A percentile compares a stretch with the other conserved stretches of the same genome.
These are phyloP conservation scores for Pythium scleroteichum DNA, from an alignment of 352 stramenopile species.

Conservation along the genomic window DNA sequence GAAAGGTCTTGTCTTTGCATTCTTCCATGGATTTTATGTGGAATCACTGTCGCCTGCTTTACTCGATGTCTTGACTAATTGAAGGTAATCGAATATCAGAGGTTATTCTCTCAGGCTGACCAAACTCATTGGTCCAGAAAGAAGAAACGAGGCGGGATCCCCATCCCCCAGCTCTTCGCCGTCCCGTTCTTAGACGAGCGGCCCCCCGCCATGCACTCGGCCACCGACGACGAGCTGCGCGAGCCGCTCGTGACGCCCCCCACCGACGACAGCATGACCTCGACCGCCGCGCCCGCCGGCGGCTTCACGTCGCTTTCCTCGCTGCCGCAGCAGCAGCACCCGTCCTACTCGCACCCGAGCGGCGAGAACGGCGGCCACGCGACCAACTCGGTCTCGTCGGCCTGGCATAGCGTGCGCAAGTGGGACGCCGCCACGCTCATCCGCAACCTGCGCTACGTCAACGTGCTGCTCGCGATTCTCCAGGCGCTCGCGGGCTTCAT, in stretches of 20 bases:
- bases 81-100: background rate
- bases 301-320: slow-evolving; percentile 32
- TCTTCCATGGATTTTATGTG: background rate
- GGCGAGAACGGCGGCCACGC: slow-evolving; percentile 8
- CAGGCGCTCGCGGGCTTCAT: slow-evolving; percentile 83
- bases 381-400: slow-evolving; percentile 19
- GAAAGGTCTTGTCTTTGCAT: background rate
- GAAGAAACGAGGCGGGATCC: slow-evolving; percentile 20
- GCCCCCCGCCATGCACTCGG: slow-evolving; percentile 19
- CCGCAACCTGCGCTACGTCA: slow-evolving; percentile 82
- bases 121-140: slow-evolving; percentile 22
- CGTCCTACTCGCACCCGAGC: slow-evolving; percentile 16
- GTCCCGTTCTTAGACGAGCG: slow-evolving; percentile 15
- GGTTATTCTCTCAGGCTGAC: background rate
- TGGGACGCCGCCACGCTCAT: slow-evolving; percentile 73
- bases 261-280: background rate
- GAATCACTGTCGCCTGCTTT: background rate
- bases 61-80: background rate
- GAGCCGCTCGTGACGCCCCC: slow-evolving; percentile 18
- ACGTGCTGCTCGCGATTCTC: slow-evolving; percentile 77
- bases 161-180: slow-evolving; percentile 7
- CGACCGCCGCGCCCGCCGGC: slow-evolving; percentile 9
- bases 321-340: slow-evolving; percentile 24
- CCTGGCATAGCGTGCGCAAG: slow-evolving; percentile 44
- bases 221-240: slow-evolving; percentile 22